Base-by-base conservation (phyloP, 1,284 basidiomycete species). In the Gymnopus androsaceus region DNA sequence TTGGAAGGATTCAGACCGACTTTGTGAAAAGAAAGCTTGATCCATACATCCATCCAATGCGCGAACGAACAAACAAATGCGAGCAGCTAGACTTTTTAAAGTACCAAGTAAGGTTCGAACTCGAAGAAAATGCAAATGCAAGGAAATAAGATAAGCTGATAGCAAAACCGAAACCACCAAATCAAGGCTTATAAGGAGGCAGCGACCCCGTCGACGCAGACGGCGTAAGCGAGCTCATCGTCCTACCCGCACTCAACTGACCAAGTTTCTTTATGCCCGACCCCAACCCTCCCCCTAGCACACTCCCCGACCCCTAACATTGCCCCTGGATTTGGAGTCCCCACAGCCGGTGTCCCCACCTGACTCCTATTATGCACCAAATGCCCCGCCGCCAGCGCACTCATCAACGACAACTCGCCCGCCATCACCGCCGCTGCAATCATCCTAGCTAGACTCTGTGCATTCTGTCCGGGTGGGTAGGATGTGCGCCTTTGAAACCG, bases 401-500 rank as follows among this genome's bases (percentile, higher is more conserved):
- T 87, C 71, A 98, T 82, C 61, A 98, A 80, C 17, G 89, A 92
- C 47, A 96, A 77, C 71, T 98, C 95, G 44, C 95, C 95, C 2
- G 95, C 95, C 93, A 98, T 96, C 66, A 97, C 94, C 1, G 92
- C 82, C 0, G 92, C 85, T 47, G 88, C 88, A 63, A 98, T 90
- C 66, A 97, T 82, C 37, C 93, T 83, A 1, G 95, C 95, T 51
- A 98, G 84, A 51, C 82, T 83, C 61, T 92, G 91, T 0, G 95
- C 88, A 70, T 98, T 96, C 67, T 85, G 80, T 1, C 95, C 95
- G 0, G 95, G 9, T 81, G 76, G 3, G 88, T 88, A 0, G 84
- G 79, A 71, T 98, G 90, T 0, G 95, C 90, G 53, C 95, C 95
- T 54, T 83, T 85, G 66, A 97, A 76, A 44, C 94, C 95, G 58